Evolutionary conservation across 306 rosid species (phyloP).

Genomic region (Malus sieversii): DNA sequence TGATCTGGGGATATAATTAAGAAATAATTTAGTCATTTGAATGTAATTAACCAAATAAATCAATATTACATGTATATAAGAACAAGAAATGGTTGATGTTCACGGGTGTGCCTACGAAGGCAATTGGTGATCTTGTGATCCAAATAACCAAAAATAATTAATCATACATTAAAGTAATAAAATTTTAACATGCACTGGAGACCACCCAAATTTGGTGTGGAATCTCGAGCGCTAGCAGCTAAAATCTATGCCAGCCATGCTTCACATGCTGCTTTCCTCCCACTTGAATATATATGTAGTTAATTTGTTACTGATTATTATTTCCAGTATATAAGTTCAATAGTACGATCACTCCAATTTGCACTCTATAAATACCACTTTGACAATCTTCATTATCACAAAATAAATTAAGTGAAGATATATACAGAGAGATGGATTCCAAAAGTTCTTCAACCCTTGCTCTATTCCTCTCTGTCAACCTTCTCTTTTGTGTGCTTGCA

Average conservation of each 20-base stretch:
- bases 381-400: neutral
- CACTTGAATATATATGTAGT: neutral
- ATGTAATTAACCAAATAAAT: too few species aligned
- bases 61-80: too few species aligned
- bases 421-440: slow-evolving; percentile 30
- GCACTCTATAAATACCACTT: slow-evolving; percentile 34
- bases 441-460: slow-evolving; percentile 32
- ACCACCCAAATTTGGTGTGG: neutral
- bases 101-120: slow-evolving; percentile 11
- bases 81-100: neutral
- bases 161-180: neutral
- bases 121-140: slow-evolving; percentile 16
- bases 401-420: neutral
- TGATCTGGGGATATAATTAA: too few species aligned
- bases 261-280: neutral
- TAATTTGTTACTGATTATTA: too few species aligned
- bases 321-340: neutral
- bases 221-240: slow-evolving; percentile 20
- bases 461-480: slow-evolving; percentile 39
- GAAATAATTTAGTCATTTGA: too few species aligned
- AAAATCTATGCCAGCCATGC: slow-evolving; percentile 11
- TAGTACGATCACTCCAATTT: neutral
- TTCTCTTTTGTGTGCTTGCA: slow-evolving; percentile 35
- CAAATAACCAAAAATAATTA: neutral
- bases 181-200: neutral